Percentiles rank a stretch among this genome's conserved stretches.
Conservation (phyloP, 208 protist genomes). For the Acanthamoeba sp. region DNA sequence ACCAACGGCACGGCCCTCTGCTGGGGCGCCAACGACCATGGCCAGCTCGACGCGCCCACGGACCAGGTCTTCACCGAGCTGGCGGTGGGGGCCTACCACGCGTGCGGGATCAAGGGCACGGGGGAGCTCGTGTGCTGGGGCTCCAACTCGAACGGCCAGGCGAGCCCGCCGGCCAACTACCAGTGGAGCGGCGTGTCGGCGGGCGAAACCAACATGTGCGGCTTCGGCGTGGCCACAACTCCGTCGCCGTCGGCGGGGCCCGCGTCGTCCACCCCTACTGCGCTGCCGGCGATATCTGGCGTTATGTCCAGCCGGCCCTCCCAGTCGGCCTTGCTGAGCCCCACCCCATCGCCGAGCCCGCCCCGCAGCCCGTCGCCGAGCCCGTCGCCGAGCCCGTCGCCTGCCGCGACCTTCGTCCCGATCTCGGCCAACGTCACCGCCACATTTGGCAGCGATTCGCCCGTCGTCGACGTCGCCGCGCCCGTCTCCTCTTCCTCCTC, state of each 20-base stretch:
- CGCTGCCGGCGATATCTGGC: too few species aligned
- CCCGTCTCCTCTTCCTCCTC: neutral
- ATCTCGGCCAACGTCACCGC: neutral
- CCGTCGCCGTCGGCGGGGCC: neutral
- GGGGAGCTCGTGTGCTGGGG: neutral
- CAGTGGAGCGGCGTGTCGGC: neutral
- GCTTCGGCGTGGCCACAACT: neutral
- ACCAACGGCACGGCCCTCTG: neutral
- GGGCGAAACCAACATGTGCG: neutral
- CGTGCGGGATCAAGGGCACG: neutral
- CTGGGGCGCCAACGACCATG: neutral
- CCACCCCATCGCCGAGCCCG: too few species aligned
- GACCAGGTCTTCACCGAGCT: neutral
- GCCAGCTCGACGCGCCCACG: neutral
- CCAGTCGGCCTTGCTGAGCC: neutral
- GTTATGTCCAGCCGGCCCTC: neutral
- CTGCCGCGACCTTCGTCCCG: neutral
- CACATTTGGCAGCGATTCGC: neutral
- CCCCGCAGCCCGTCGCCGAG: too few species aligned
- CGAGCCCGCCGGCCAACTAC: neutral
- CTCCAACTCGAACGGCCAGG: neutral
- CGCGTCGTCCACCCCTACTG: too few species aligned
- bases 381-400: neutral
- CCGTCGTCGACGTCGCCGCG: neutral
- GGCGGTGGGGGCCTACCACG: neutral